These are phyloP conservation scores for Echeveria elegans DNA, from an alignment of 164 flowering plant genomes.

Conservation along the genomic window DNA sequence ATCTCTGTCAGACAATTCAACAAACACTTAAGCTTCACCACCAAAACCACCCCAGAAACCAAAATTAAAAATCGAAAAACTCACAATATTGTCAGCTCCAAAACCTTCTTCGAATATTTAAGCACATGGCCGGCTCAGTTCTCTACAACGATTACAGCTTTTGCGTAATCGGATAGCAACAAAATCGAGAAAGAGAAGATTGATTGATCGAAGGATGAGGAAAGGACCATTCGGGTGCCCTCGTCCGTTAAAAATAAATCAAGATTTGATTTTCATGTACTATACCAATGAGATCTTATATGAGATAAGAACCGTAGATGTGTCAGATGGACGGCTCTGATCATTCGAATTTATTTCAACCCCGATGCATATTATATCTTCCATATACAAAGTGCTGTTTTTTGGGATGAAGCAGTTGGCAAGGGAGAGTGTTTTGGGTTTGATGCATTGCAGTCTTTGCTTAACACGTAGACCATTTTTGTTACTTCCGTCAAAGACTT, in stretches of 20 bases:
- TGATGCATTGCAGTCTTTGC: slow-evolving; percentile 50
- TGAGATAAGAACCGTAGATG: background rate
- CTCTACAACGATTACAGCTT: background rate
- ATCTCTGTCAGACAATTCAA: background rate
- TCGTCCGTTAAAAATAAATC: slow-evolving; percentile 2
- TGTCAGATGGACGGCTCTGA: background rate
- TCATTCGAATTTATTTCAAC: too few species aligned
- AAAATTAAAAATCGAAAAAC: background rate
- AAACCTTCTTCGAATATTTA: background rate
- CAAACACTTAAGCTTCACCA: background rate
- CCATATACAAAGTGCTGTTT: too few species aligned
- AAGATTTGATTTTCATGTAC: background rate
- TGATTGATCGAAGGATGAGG: background rate
- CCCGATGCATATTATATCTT: too few species aligned
- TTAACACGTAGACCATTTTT: slow-evolving; percentile 71
- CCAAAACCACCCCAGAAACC: background rate
- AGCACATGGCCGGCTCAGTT: background rate
- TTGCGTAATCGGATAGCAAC: background rate
- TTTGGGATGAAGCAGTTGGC: too few species aligned
- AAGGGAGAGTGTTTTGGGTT: too few species aligned
- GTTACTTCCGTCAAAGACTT: slow-evolving; percentile 57
- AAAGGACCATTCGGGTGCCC: background rate
- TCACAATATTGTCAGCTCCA: background rate
- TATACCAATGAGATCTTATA: background rate
- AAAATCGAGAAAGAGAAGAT: background rate